These are phyloP conservation scores for Sporothrix phasma DNA, from an alignment of 2,329 filamentous ascomycete species.

Conservation along the genomic window DNA sequence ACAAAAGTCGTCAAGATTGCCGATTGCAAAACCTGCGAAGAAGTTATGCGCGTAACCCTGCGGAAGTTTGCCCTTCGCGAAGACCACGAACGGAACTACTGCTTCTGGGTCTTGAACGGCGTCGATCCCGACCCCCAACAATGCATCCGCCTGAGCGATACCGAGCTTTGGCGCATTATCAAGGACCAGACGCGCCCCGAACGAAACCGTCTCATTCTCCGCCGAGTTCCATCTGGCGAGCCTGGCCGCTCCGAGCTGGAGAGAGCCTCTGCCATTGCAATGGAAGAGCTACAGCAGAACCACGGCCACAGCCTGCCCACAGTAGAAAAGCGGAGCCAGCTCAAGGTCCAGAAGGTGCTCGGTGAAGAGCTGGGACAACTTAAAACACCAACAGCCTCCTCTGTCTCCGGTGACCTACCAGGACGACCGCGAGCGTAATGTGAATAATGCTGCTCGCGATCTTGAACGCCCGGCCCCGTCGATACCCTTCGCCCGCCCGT, in stretches of 20 bases:
- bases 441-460: slow-evolving; percentile 48
- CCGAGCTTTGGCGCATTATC: slow-evolving; percentile 83
- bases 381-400: slow-evolving; percentile 57
- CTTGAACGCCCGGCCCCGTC: slow-evolving; percentile 46
- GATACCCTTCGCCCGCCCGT: slow-evolving; percentile 34
- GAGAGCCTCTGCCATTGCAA: slow-evolving; percentile 77
- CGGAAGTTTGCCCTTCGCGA: slow-evolving; percentile 82
- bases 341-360: slow-evolving; percentile 80
- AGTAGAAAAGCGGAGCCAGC: slow-evolving; percentile 66
- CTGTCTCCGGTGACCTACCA: slow-evolving; percentile 70
- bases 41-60: slow-evolving; percentile 82
- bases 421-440: slow-evolving; percentile 61
- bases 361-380: slow-evolving; percentile 79
- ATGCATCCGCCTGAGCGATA: slow-evolving; percentile 74
- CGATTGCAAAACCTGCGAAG: slow-evolving; percentile 81
- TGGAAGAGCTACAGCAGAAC: slow-evolving; percentile 72
- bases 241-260: slow-evolving; percentile 80
- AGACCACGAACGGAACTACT: slow-evolving; percentile 88
- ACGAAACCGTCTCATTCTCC: slow-evolving; percentile 78
- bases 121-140: slow-evolving; percentile 71
- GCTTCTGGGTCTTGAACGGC: slow-evolving; percentile 87
- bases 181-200: slow-evolving; percentile 78
- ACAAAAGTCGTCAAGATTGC: slow-evolving; percentile 92
- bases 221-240: slow-evolving; percentile 86
- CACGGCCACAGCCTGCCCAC: slow-evolving; percentile 54